Base-by-base conservation (phyloP, 2,329 filamentous ascomycete genomes). In the Fusarium subtropicale region DNA sequence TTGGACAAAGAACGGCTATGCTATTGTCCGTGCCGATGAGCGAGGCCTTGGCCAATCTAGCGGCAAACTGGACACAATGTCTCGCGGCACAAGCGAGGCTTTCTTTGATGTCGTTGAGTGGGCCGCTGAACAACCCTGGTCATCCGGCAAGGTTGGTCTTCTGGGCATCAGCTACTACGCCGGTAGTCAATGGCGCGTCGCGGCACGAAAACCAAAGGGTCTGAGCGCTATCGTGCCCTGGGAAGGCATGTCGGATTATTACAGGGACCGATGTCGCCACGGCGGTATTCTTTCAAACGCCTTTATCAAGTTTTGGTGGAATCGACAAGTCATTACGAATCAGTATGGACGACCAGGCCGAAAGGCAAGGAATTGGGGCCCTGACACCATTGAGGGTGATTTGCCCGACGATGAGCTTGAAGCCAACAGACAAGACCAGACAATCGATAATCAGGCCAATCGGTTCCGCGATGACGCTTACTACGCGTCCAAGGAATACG, bases 401-500 rank as follows among this genome's bases (percentile, higher is more conserved):
- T 76, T 90, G 0, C 75, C 83, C 0, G 84, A 85, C 3, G 86
- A 87, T 7, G 84, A 84, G 22, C 81, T 86, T 3, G 79, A 72
- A 5, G 75, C 76, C 34, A 87, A 87, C 71, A 80, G 87, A 3
- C 74, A 71, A 15, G 84, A 86, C 51, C 83, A 85, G 66, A 83
- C 77, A 0, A 63, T 76, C 2, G 83, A 85, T 44, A 86, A 85
- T 68, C 80, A 79, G 15, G 77, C 76, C 2, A 83, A 88, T 74
- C 78, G 77, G 12, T 92, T 87, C 78, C 85, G 87, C 0, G 89
- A 92, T 62, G 83, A 91, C 0, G 75, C 80, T 1, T 91, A 91
- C 77, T 91, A 91, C 62, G 84, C 87, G 1, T 87, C 84, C 44
- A 90, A 88, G 71, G 89, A 92, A 51, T 92, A 90, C 69, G 80